Evolutionary conservation across 306 rosid genomes (phyloP).

Genomic region (Astragalus membranaceus): DNA sequence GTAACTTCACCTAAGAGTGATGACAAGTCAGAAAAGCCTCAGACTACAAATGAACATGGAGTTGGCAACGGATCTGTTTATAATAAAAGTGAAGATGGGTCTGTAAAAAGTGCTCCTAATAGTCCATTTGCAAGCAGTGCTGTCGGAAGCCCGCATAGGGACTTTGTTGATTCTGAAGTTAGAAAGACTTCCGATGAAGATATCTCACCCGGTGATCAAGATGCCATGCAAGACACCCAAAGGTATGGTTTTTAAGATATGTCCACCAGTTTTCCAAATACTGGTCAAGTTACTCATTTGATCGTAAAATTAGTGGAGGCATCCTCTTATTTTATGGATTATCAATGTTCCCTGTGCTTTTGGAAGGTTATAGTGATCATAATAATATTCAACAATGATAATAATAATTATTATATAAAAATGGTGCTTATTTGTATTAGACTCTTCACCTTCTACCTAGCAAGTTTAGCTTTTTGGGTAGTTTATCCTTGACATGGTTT

Average conservation of each 20-base stretch:
- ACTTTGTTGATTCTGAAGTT: conserved; percentile 45
- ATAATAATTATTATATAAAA: not conserved
- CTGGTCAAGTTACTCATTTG: conserved; percentile 2
- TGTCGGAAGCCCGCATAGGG: conserved; percentile 66
- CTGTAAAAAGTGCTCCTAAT: conserved; percentile 60
- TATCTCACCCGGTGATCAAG: conserved; percentile 57
- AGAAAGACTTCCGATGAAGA: conserved; percentile 50
- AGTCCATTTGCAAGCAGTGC: conserved; percentile 70
- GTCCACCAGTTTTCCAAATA: conserved; percentile 4
- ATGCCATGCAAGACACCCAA: conserved; percentile 36
- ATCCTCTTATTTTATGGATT: not conserved
- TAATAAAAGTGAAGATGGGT: conserved; percentile 54
- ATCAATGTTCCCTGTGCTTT: conserved; percentile 9
- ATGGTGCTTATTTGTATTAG: not conserved
- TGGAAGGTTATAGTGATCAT: not conserved
- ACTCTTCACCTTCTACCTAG: not conserved
- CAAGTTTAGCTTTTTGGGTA: not conserved
- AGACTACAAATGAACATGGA: conserved; percentile 42
- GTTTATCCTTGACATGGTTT: not conserved
- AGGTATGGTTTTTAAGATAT: conserved; percentile 48
- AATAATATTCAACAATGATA: not conserved
- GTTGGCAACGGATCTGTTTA: conserved; percentile 65
- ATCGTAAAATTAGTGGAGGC: not conserved
- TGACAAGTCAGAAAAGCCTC: conserved; percentile 47
- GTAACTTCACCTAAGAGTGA: conserved; percentile 44